These are phyloP conservation scores for Solanum acaule DNA, from an alignment of 257 asterid species.

Conservation along the genomic window DNA sequence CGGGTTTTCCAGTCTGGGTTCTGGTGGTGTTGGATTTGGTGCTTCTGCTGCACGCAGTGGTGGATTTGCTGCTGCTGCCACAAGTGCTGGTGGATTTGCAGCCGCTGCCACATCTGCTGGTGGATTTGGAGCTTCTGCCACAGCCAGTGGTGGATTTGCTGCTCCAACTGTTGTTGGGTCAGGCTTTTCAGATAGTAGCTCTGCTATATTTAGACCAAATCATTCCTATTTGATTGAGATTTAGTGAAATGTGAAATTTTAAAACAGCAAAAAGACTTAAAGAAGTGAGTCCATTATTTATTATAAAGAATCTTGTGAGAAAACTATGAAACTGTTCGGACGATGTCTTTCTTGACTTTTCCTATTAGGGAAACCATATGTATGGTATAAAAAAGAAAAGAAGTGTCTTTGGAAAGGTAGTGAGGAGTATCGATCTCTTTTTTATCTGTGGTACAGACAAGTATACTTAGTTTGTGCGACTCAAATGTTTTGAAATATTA, in stretches of 20 bases:
- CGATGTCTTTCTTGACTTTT: background rate
- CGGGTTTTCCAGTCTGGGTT: conserved; percentile 37
- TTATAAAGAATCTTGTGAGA: background rate
- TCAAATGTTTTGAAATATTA: background rate
- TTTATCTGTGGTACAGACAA: background rate
- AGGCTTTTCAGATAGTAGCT: background rate
- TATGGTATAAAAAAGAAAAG: too few relatives aligned
- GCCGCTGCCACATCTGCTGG: conserved; percentile 22
- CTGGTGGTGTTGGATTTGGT: too few relatives aligned
- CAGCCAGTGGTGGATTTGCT: background rate
- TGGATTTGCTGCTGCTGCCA: background rate
- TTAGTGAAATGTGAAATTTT: conserved; percentile 9
- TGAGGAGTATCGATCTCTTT: background rate
- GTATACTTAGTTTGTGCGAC: background rate
- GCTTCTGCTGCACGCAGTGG: too few relatives aligned
- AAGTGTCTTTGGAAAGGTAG: background rate
- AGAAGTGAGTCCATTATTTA: background rate
- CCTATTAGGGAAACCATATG: too few relatives aligned
- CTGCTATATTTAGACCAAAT: background rate
- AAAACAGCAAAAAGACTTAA: background rate
- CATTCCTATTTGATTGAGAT: background rate
- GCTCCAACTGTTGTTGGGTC: conserved; percentile 2
- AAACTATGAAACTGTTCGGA: background rate
- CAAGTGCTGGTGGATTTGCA: conserved; percentile 26
- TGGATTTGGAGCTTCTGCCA: background rate